Evolutionary conservation across 495 filamentous ascomycete species (phyloP), one percentile per base, ranked within the genome.

Genomic region (Xanthoparmelia taractica): DNA sequence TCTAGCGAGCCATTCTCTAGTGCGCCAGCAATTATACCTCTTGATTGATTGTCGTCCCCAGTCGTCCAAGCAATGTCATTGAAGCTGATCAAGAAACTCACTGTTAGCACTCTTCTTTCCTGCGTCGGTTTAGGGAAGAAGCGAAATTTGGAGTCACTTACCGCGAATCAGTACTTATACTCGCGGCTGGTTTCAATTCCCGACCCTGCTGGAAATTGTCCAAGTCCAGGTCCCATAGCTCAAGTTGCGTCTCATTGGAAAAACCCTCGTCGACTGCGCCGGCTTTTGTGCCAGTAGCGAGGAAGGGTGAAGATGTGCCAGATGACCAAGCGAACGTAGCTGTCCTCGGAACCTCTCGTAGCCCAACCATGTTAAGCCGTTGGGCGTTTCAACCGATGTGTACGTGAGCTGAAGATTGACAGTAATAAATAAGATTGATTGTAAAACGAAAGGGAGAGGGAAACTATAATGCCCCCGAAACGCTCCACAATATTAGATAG

Each of bases 271-370:
- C 91, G 23, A 97, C 92, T 65, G 94, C 94, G 59, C 94, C 94
- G 61, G 93, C 92, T 70, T 90, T 84, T 31, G 94, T 97, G 69
- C 94, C 94, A n/a, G 94, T 97, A 48, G 92, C 93, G 60, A 99
- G 79, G 68, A 95, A 81, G 67, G 92, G 91, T 63, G 82, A 79
- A 40, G 81, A 78, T 50, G 88, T 75, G 61, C 87, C 86, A 18
- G 91, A 87, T 65, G 91, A 94, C 93, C 94, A 99, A 64, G 95
- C 90, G 71, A 99, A 97, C 70, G 92, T 89, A 75, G 93, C 93
- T 63, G 94, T 97, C 76, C 94, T 83, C 71, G 91, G 88, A 72
- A 99, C 93, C 78, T 97, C 91, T 79, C 92, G 84, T 76, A 97
- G 79, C 74, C 90, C 87, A 70, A 96, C 92, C 94, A 99, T 99